Evolutionary conservation across 805 yeast species (phyloP), one percentile per base, ranked within the genome.

Genomic region (Ogataea methylovora): DNA sequence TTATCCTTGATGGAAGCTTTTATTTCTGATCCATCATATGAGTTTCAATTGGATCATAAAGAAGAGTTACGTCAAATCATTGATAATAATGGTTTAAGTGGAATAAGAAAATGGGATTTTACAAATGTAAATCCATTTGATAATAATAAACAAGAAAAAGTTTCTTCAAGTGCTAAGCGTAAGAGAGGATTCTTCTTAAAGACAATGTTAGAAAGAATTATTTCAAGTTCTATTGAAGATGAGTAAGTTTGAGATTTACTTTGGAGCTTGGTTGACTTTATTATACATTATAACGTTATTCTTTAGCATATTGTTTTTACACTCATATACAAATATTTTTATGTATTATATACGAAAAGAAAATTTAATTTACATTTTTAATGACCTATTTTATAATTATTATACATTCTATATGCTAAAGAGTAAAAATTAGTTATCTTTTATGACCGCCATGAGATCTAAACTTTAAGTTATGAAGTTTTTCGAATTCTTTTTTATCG

Each of bases 401-500:
- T n/a, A n/a, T n/a, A n/a, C n/a, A n/a, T n/a, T n/a, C n/a, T n/a
- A n/a, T n/a, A n/a, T n/a, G n/a, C n/a, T n/a, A n/a, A n/a, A n/a
- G n/a, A n/a, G n/a, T n/a, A n/a, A n/a, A n/a, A n/a, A n/a, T n/a
- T n/a, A n/a, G n/a, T n/a, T n/a, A n/a, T n/a, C n/a, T n/a, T n/a
- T n/a, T n/a, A 27, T 27, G n/a, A 23, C n/a, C 23, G 8, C 12
- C 8, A 42, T 48, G 29, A 53, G 55, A 2, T 32, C 24, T 12
- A 37, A 40, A 23, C 32, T 43, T 15, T 32, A 43, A 3, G 38
- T 30, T 16, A 22, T 37, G 8, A 3, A 52, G 31, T 29, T 58
- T 60, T 43, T 79, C 92, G 48, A 84, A 79, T 34, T 73, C 84
- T 34, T 61, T 64, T 49, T 73, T 79, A 41, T 73, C 70, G 34